Evolutionary conservation across 495 filamentous ascomycete species (phyloP).

Genomic region (Penicillium pancosmium): DNA sequence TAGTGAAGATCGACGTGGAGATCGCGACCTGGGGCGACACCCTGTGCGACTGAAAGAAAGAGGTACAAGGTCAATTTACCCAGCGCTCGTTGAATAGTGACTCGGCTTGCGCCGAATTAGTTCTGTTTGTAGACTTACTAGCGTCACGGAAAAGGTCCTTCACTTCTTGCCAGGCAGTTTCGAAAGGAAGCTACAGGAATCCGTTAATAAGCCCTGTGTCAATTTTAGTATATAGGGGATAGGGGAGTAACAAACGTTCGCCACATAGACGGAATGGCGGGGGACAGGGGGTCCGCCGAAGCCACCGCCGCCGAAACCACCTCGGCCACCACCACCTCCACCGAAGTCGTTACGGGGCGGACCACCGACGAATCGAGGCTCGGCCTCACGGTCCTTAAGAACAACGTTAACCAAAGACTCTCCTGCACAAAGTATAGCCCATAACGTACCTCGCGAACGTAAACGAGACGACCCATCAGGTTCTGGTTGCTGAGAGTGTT

Average conservation of each 20-base stretch:
- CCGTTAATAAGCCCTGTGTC: slow-evolving; percentile 23
- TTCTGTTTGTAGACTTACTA: slow-evolving; percentile 61
- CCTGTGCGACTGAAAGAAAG: slow-evolving; percentile 63
- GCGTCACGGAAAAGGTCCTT: slow-evolving; percentile 99
- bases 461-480: slow-evolving; percentile 96
- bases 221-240: slow-evolving; percentile 26
- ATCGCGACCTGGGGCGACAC: slow-evolving; percentile 91
- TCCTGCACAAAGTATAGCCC: not conserved
- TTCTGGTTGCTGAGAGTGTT: slow-evolving; percentile 98
- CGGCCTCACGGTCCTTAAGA: slow-evolving; percentile 85
- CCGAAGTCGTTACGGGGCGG: slow-evolving; percentile 71
- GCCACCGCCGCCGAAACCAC: slow-evolving; percentile 48
- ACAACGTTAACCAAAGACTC: slow-evolving; percentile 2
- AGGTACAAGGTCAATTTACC: slow-evolving; percentile 35
- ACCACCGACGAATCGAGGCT: slow-evolving; percentile 86
- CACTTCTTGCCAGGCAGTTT: slow-evolving; percentile 97
- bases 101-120: not conserved
- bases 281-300: slow-evolving; percentile 55
- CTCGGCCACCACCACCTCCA: slow-evolving; percentile 35
- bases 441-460: slow-evolving; percentile 91
- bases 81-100: slow-evolving; percentile 15
- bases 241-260: slow-evolving; percentile 80
- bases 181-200: slow-evolving; percentile 85
- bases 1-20: slow-evolving; percentile 79
- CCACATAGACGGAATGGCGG: slow-evolving; percentile 81